phyloP scores from a whole-genome alignment of 768 basidiomycete genomes.

The Leucosporidium creatinivorum region DNA sequence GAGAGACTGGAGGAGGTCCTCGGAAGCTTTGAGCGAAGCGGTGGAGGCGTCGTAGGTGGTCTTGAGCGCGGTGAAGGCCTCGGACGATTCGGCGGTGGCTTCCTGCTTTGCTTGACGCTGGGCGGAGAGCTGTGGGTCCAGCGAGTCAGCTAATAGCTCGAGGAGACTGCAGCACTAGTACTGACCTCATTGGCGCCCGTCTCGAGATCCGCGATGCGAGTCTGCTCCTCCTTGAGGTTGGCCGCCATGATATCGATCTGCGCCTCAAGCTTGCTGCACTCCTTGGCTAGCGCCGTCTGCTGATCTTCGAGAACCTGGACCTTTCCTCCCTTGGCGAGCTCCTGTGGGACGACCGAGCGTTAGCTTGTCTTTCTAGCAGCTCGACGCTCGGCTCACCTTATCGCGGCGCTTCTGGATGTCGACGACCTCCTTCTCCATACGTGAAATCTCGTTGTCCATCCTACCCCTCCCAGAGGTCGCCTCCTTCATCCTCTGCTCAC shows the following conservation, averaged over 20 bases:
- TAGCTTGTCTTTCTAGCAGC: conserved; percentile 10
- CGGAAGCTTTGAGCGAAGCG: conserved; percentile 60
- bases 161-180: not conserved
- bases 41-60: conserved; percentile 58
- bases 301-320: conserved; percentile 75
- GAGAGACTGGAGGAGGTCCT: conserved; percentile 90
- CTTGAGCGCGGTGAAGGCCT: conserved; percentile 58
- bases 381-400: conserved; percentile 38
- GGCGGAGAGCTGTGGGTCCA: conserved; percentile 49
- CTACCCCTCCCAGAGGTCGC: conserved; percentile 51
- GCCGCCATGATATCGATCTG: conserved; percentile 74
- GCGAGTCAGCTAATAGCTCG: not conserved
- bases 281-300: conserved; percentile 68
- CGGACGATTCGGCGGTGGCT: conserved; percentile 54
- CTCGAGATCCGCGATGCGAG: conserved; percentile 50
- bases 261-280: conserved; percentile 69
- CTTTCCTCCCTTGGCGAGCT: conserved; percentile 88
- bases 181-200: conserved; percentile 59
- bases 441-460: conserved; percentile 59
- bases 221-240: conserved; percentile 71
- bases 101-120: conserved; percentile 55
- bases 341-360: conserved; percentile 44
- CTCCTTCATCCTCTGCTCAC: conserved; percentile 38
- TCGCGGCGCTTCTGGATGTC: conserved; percentile 70
- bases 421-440: conserved; percentile 62